Percentiles rank a stretch among this genome's conserved stretches.
Conservation (phyloP, 2,329 filamentous ascomycete genomes). For the Lasiodiplodia sp. region DNA sequence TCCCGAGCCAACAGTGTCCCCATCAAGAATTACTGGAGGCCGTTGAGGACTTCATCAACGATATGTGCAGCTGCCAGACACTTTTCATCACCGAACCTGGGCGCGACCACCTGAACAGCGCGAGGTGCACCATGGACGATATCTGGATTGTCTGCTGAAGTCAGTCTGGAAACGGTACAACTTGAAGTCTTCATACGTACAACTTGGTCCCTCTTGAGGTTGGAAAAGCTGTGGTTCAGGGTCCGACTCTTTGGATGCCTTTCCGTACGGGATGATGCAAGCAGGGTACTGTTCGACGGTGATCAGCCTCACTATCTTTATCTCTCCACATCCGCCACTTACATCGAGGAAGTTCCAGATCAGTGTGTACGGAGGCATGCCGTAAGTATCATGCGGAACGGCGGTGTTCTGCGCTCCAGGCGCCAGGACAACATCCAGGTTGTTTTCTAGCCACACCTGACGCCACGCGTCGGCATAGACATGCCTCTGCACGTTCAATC, state of each 20-base stretch:
- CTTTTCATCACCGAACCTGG: constrained; percentile 58
- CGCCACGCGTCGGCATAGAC: constrained; percentile 53
- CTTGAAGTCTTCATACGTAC: constrained; percentile 34
- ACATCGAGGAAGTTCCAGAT: constrained; percentile 60
- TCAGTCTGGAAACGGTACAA: not conserved
- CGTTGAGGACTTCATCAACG: constrained; percentile 38
- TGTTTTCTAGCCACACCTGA: constrained; percentile 50
- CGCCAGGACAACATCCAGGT: constrained; percentile 59
- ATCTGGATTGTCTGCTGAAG: not conserved
- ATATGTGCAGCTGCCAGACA: constrained; percentile 45
- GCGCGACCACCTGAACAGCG: constrained; percentile 57
- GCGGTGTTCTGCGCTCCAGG: constrained; percentile 61
- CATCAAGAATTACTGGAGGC: not conserved
- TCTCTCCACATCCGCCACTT: not conserved
- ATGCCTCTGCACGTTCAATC: constrained; percentile 50
- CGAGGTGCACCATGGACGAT: constrained; percentile 45
- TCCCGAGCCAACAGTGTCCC: not conserved
- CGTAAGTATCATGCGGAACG: constrained; percentile 42
- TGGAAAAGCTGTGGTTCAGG: constrained; percentile 38
- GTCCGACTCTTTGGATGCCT: constrained; percentile 53
- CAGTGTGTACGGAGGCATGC: constrained; percentile 55
- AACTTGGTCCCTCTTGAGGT: constrained; percentile 46
- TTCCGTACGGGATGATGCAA: constrained; percentile 56
- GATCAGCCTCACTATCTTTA: not conserved
- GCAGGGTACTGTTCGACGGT: constrained; percentile 52